Evolutionary conservation across 768 basidiomycete species (phyloP).

Genomic region (Cyclocybe cylindracea): DNA sequence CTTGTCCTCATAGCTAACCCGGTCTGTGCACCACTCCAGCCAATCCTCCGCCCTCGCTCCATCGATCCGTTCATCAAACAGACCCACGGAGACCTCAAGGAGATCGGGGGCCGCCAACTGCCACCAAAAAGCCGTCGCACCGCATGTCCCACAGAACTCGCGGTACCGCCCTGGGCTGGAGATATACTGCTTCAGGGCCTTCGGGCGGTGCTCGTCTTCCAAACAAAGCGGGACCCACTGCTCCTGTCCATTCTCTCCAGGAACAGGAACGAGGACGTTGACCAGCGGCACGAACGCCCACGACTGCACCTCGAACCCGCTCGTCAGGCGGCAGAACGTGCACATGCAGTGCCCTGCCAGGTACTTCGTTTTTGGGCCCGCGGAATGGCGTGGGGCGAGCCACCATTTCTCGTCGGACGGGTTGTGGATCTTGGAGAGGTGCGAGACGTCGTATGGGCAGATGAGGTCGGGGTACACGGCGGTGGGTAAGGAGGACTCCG

Average conservation of each 20-base stretch:
- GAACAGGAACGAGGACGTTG: conserved; percentile 22
- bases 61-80: conserved; percentile 24
- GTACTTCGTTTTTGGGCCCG: conserved; percentile 20
- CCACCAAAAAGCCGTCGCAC: conserved; percentile 31
- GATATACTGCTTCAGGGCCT: conserved; percentile 28
- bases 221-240: neutral
- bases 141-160: conserved; percentile 31
- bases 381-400: conserved; percentile 15
- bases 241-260: conserved; percentile 12
- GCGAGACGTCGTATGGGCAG: conserved; percentile 19
- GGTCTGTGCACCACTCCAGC: conserved; percentile 24
- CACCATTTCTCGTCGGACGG: conserved; percentile 31
- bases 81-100: conserved; percentile 26
- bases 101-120: conserved; percentile 19
- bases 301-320: conserved; percentile 27
- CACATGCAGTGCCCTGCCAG: conserved; percentile 32
- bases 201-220: neutral
- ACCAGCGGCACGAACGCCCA: conserved; percentile 29
- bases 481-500: conserved; percentile 17
- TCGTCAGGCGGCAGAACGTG: conserved; percentile 23
- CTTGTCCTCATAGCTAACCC: conserved; percentile 16
- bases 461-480: conserved; percentile 29
- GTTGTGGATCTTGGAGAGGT: conserved; percentile 22
- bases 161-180: conserved; percentile 28
- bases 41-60: conserved; percentile 27